Conservation (phyloP, 805 yeast species). For the Wickerhamiella australiensis region DNA sequence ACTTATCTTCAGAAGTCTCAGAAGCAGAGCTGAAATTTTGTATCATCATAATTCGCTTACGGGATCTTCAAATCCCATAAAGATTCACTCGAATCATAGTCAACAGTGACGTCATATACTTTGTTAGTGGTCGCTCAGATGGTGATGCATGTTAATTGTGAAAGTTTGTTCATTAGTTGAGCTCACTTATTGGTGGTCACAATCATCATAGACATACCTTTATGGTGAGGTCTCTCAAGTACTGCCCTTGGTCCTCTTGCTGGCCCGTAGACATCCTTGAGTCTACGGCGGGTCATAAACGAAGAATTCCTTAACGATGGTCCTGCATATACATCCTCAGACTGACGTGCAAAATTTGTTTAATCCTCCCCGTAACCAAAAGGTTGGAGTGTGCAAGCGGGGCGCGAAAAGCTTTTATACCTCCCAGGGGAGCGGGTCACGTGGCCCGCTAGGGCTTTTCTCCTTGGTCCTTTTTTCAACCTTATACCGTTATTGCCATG, state of each 20-base stretch:
- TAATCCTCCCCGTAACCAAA: conserved; percentile 20
- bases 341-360: conserved; percentile 12
- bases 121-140: conserved; percentile 20
- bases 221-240: neutral
- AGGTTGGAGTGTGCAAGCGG: neutral
- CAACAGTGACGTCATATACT: conserved; percentile 1
- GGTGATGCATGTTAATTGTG: conserved; percentile 25
- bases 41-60: conserved; percentile 20
- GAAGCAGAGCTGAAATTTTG: conserved; percentile 26
- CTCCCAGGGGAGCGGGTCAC: neutral
- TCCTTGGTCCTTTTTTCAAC: no score
- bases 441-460: conserved; percentile 4
- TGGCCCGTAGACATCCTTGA: neutral
- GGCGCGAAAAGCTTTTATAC: neutral
- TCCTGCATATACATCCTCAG: conserved; percentile 27
- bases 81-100: conserved; percentile 10
- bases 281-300: conserved; percentile 21
- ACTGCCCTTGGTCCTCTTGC: neutral
- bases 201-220: conserved; percentile 10
- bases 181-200: conserved; percentile 8
- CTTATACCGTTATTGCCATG: no score
- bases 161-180: conserved; percentile 7
- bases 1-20: conserved; percentile 23
- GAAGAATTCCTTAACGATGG: conserved; percentile 25
- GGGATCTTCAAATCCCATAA: neutral